phyloP scores from a whole-genome alignment of 148 eudicot species.

The Hydrangea macrophylla region DNA sequence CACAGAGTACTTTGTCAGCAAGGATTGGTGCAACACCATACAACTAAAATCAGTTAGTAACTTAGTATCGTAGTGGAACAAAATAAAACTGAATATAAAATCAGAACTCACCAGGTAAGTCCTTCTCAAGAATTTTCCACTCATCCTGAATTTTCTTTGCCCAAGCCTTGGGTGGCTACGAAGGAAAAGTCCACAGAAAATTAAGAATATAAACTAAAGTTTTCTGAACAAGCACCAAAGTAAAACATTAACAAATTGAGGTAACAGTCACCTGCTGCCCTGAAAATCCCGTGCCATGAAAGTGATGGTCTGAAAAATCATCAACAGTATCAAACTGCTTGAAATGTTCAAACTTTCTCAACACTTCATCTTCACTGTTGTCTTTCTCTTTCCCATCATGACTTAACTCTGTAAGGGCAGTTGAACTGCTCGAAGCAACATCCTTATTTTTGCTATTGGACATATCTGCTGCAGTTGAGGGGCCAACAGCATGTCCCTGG shows the following conservation, averaged over 20 bases:
- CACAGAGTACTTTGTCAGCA: not conserved
- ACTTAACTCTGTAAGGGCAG: constrained; percentile 25
- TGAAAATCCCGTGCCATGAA: constrained; percentile 16
- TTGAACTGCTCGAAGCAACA: constrained; percentile 42
- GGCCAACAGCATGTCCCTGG: constrained; percentile 8
- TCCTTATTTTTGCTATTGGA: constrained; percentile 4
- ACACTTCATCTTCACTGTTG: constrained; percentile 41
- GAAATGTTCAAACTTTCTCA: constrained; percentile 50
- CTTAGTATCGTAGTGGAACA: not conserved
- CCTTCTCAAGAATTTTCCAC: constrained; percentile 72
- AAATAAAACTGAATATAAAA: constrained; percentile 4
- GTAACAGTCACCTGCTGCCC: constrained; percentile 45
- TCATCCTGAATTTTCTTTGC: constrained; percentile 78
- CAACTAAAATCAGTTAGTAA: no score
- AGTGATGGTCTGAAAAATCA: constrained; percentile 72
- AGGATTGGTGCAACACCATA: not conserved
- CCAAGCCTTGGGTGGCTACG: constrained; percentile 61
- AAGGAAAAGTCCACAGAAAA: constrained; percentile 9
- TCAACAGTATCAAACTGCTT: constrained; percentile 68
- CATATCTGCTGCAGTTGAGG: constrained; percentile 11
- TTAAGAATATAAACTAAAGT: not conserved
- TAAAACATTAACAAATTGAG: not conserved
- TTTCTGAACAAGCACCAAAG: not conserved
- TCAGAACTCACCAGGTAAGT: constrained; percentile 60
- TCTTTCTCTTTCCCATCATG: constrained; percentile 36